Evolutionary conservation across 2,329 filamentous ascomycete species (phyloP).

Genomic region (Cladosporium sp.): DNA sequence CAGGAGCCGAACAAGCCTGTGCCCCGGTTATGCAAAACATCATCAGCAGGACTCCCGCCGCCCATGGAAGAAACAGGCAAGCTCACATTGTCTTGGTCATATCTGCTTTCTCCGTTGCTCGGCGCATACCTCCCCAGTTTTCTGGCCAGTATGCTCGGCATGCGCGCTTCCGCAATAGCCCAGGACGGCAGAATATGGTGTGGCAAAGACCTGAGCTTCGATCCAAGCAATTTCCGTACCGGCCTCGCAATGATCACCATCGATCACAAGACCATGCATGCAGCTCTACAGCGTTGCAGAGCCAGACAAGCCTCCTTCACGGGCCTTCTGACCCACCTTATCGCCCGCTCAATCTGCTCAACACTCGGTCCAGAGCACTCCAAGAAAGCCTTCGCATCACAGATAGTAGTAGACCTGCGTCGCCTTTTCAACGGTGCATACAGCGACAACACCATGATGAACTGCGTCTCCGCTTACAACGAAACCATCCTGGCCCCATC

Average conservation of each 20-base stretch:
- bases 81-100: conserved; percentile 43
- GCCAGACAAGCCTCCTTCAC: conserved; percentile 39
- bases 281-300: conserved; percentile 30
- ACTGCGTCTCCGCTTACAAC: conserved; percentile 25
- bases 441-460: conserved; percentile 34
- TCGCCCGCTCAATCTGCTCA: conserved; percentile 36
- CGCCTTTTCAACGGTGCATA: conserved; percentile 23
- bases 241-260: conserved; percentile 33
- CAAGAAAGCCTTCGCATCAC: conserved; percentile 34
- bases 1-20: background rate
- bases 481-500: conserved; percentile 12
- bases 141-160: background rate
- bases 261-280: conserved; percentile 22
- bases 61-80: conserved; percentile 38
- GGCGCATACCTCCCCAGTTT: conserved; percentile 18
- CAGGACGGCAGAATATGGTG: background rate
- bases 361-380: conserved; percentile 20
- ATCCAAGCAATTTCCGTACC: conserved; percentile 19
- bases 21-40: conserved; percentile 10
- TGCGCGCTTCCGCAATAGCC: background rate
- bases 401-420: conserved; percentile 42
- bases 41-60: conserved; percentile 20
- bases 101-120: conserved; percentile 39
- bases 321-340: conserved; percentile 37
- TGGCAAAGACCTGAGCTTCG: conserved; percentile 6